phyloP scores from a whole-genome alignment of 305 asterid genomes.

The Salvia sclarea region DNA sequence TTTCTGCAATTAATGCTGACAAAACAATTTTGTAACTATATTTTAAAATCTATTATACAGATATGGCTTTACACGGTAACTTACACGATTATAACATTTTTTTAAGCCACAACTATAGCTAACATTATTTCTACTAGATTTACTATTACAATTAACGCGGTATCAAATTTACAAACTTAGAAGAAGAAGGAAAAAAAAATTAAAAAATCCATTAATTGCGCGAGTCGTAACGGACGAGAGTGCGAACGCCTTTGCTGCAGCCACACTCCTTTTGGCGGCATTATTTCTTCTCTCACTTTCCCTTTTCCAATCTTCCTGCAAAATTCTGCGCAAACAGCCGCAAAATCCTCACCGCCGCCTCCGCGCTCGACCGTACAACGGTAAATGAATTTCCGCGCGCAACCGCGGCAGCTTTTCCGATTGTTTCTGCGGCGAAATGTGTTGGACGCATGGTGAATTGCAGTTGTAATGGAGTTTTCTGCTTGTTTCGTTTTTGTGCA shows the following conservation, averaged over 20 bases:
- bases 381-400: conserved; percentile 28
- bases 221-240: no score
- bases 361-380: conserved; percentile 22
- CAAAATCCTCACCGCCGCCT: conserved; percentile 27
- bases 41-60: no score
- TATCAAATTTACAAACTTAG: background rate
- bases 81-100: no score
- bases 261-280: conserved; percentile 30
- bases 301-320: conserved; percentile 8
- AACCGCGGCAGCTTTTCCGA: conserved; percentile 16
- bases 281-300: background rate
- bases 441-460: conserved; percentile 13
- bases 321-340: conserved; percentile 11
- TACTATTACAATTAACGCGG: background rate
- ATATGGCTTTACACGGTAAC: background rate
- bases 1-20: background rate
- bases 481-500: background rate
- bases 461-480: conserved; percentile 6
- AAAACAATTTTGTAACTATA: background rate
- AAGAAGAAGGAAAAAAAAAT: background rate
- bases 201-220: background rate
- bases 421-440: conserved; percentile 4
- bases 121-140: background rate
- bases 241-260: background rate
- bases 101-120: no score